These are phyloP conservation scores for Aspergillus floridensis DNA, from an alignment of 2,329 filamentous ascomycete genomes.

Conservation along the genomic window DNA sequence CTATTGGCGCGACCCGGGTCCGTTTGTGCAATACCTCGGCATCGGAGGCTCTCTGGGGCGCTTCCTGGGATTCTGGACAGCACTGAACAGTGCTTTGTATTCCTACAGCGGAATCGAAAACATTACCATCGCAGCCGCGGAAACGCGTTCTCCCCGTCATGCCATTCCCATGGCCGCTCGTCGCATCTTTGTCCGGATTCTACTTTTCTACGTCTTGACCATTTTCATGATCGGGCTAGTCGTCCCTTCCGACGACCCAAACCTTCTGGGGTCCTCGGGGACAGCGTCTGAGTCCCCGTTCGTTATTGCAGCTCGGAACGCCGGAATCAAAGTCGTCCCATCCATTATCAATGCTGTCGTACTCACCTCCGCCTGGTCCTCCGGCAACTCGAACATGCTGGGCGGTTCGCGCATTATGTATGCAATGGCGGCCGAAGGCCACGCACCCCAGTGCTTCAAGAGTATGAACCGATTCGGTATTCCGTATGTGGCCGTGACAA, in stretches of 20 bases:
- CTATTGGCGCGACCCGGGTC: conserved; percentile 46
- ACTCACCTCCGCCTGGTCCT: conserved; percentile 41
- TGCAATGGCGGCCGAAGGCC: conserved; percentile 37
- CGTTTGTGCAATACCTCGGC: conserved; percentile 39
- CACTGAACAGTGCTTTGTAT: conserved; percentile 24
- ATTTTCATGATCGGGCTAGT: conserved; percentile 55
- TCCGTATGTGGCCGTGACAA: conserved; percentile 54
- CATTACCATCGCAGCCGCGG: conserved; percentile 54
- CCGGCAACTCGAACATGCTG: conserved; percentile 43
- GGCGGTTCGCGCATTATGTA: conserved; percentile 39
- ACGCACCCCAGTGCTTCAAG: conserved; percentile 37
- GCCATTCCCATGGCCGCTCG: conserved; percentile 54
- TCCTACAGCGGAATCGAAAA: conserved; percentile 42
- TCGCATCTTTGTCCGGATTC: conserved; percentile 54
- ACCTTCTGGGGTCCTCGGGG: conserved; percentile 44
- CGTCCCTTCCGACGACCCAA: conserved; percentile 46
- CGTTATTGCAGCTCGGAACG: conserved; percentile 50
- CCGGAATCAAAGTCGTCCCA: conserved; percentile 42
- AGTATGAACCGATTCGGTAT: conserved; percentile 48
- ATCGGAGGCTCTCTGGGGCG: conserved; percentile 41
- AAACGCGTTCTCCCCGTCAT: conserved; percentile 50
- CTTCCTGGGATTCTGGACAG: conserved; percentile 43
- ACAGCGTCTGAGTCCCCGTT: conserved; percentile 50
- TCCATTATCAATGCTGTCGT: conserved; percentile 43
- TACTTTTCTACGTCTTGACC: conserved; percentile 57